A percentile compares a stretch with the other conserved stretches of the same genome.
Conservation (phyloP, 2,329 filamentous ascomycete genomes). For the Fusarium avenaceum region DNA sequence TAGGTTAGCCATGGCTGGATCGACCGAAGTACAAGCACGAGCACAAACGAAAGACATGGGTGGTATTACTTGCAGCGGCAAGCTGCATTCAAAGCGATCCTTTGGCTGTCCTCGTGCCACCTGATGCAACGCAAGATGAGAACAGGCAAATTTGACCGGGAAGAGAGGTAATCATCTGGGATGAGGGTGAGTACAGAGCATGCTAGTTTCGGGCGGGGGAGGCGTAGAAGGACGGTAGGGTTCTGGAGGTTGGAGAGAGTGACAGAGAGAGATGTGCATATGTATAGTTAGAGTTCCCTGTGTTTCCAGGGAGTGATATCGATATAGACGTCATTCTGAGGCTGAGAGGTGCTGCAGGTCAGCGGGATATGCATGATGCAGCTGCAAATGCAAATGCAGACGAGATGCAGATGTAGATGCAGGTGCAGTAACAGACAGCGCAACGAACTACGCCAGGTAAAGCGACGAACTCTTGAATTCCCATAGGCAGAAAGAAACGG, state of each 20-base stretch:
- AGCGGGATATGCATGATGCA: slow-evolving; percentile 45
- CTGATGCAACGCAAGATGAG: slow-evolving; percentile 37
- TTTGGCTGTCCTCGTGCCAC: slow-evolving; percentile 45
- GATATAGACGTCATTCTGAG: slow-evolving; percentile 41
- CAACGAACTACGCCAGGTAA: slow-evolving; percentile 40
- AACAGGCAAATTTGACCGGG: slow-evolving; percentile 33
- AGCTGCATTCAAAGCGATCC: slow-evolving; percentile 43
- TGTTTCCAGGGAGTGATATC: background rate
- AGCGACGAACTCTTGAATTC: slow-evolving; percentile 29
- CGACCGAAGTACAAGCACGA: slow-evolving; percentile 10
- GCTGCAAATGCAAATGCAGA: slow-evolving; percentile 12
- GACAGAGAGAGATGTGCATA: background rate
- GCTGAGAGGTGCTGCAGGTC: slow-evolving; percentile 46
- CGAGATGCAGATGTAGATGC: slow-evolving; percentile 26
- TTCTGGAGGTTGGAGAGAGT: too few species aligned
- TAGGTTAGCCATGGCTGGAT: slow-evolving; percentile 12
- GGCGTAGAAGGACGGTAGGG: slow-evolving; percentile 1
- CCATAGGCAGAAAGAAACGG: slow-evolving; percentile 18
- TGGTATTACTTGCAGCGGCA: slow-evolving; percentile 47
- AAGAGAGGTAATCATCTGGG: slow-evolving; percentile 37
- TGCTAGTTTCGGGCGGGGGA: slow-evolving; percentile 19
- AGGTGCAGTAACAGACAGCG: slow-evolving; percentile 19
- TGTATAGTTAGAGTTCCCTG: background rate
- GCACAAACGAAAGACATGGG: slow-evolving; percentile 21
- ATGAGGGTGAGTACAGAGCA: background rate